These are phyloP conservation scores for Coemansia sp. DNA, from an alignment of 192 early-diverging fungal species.

Conservation along the genomic window DNA sequence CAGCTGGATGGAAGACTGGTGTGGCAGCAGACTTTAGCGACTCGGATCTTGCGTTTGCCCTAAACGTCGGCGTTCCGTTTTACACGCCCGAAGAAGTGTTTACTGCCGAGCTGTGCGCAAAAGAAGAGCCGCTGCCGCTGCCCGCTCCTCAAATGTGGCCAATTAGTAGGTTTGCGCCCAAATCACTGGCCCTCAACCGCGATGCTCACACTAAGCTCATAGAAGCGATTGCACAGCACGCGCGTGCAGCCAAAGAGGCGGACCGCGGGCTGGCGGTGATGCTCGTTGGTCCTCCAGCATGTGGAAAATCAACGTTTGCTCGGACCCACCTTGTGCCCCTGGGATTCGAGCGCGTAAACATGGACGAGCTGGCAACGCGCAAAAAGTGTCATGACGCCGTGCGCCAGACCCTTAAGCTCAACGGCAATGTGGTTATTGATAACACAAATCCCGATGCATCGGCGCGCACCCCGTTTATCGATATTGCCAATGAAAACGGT, in stretches of 20 bases:
- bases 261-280: slow-evolving; percentile 61
- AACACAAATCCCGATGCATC: slow-evolving; percentile 74
- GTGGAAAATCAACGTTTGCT: slow-evolving; percentile 80
- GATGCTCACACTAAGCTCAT: slow-evolving; percentile 11
- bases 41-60: slow-evolving; percentile 82
- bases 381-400: slow-evolving; percentile 71
- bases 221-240: slow-evolving; percentile 23
- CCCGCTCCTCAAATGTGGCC: slow-evolving; percentile 11
- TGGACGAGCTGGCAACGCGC: slow-evolving; percentile 76
- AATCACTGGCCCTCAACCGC: background rate
- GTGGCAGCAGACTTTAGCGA: slow-evolving; percentile 75
- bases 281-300: slow-evolving; percentile 79
- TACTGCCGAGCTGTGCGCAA: slow-evolving; percentile 49
- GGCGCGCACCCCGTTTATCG: slow-evolving; percentile 65
- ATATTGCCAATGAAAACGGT: slow-evolving; percentile 55
- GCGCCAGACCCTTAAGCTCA: slow-evolving; percentile 54
- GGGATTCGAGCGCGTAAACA: slow-evolving; percentile 75
- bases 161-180: slow-evolving; percentile 17
- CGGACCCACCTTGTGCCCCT: slow-evolving; percentile 60
- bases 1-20: slow-evolving; percentile 60
- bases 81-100: slow-evolving; percentile 83
- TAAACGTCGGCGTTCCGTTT: slow-evolving; percentile 70
- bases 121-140: slow-evolving; percentile 22
- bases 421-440: slow-evolving; percentile 72
- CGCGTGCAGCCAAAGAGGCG: slow-evolving; percentile 23